Conservation (phyloP, 495 filamentous ascomycete genomes). For the Chaetomium fimeti region DNA sequence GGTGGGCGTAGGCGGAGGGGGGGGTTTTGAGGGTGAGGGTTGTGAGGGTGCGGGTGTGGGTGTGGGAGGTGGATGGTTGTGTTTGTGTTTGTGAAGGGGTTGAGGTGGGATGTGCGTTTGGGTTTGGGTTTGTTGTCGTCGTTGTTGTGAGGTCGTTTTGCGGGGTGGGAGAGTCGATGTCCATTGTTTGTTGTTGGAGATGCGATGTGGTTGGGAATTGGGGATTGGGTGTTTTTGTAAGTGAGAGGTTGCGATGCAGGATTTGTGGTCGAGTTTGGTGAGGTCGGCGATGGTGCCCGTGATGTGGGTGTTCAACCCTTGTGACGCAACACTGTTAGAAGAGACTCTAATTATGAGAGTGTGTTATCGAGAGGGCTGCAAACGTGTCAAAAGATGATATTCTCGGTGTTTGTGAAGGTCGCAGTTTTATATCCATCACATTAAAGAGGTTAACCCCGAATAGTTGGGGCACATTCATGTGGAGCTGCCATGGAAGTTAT, state of each 20-base stretch:
- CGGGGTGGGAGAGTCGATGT: constrained; percentile 18
- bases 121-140: constrained; percentile 14
- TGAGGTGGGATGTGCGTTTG: constrained; percentile 22
- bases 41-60: constrained; percentile 34
- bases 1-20: constrained; percentile 45
- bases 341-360: too few species aligned
- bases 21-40: constrained; percentile 40
- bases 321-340: too few species aligned
- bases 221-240: background rate
- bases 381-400: too few species aligned
- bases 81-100: background rate
- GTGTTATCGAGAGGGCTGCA: too few species aligned
- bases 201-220: constrained; percentile 2
- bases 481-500: background rate
- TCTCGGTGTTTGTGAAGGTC: too few species aligned
- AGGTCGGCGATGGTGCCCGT: too few species aligned
- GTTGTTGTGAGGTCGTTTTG: constrained; percentile 2
- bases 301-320: too few species aligned
- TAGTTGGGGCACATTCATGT: too few species aligned
- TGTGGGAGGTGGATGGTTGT: background rate
- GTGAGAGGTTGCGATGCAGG: background rate
- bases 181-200: constrained; percentile 19
- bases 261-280: too few species aligned
- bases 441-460: too few species aligned
- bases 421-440: too few species aligned